A percentile compares a stretch with the other conserved stretches of the same genome.
These are phyloP conservation scores for Colletotrichum cuscutae DNA, from an alignment of 2,329 filamentous ascomycete genomes.

Conservation along the genomic window DNA sequence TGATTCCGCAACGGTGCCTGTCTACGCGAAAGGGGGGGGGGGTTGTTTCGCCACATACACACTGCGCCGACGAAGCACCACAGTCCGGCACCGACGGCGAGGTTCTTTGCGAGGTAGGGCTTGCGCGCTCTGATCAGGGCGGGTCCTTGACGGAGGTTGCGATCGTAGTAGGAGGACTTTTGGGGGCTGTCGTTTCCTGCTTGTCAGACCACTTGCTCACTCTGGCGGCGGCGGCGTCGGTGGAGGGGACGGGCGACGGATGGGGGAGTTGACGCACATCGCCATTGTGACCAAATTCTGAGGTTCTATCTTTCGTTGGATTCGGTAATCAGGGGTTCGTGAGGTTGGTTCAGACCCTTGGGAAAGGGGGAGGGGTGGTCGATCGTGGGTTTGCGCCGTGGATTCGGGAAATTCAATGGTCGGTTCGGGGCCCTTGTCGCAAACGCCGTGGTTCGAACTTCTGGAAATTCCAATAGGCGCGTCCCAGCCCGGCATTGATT, in stretches of 20 bases:
- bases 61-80: constrained; percentile 82
- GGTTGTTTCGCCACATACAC: constrained; percentile 72
- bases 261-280: constrained; percentile 4
- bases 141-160: constrained; percentile 83
- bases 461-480: constrained; percentile 19
- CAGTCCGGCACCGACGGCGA: constrained; percentile 80
- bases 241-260: not conserved
- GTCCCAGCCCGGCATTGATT: not conserved
- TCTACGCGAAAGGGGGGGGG: not conserved
- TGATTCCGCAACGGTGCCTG: too few relatives aligned
- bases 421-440: constrained; percentile 13
- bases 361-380: not conserved
- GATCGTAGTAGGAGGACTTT: constrained; percentile 87
- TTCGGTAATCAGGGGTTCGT: not conserved
- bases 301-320: not conserved
- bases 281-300: constrained; percentile 11
- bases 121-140: constrained; percentile 91
- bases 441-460: constrained; percentile 3
- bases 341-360: not conserved
- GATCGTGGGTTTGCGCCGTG: constrained; percentile 13
- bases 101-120: constrained; percentile 92
- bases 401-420: constrained; percentile 24
- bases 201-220: constrained; percentile 32
- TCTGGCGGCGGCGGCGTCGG: not conserved
- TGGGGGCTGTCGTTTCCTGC: constrained; percentile 48